A percentile compares a stretch with the other conserved stretches of the same genome.
phyloP scores from a whole-genome alignment of 208 protist species.

The Crithidia bombi region DNA sequence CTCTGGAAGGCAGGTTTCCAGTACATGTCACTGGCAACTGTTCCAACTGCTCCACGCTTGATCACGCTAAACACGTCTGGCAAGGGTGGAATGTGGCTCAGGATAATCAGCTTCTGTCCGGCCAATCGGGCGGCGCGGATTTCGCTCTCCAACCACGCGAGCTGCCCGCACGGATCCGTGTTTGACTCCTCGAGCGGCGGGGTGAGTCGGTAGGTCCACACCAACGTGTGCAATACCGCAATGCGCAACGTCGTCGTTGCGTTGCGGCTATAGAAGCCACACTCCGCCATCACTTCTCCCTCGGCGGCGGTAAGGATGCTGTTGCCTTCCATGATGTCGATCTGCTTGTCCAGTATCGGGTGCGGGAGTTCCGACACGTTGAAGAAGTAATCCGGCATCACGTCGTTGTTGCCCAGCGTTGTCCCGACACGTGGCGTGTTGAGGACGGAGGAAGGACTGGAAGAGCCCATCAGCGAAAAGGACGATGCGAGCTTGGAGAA shows the following conservation, averaged over 20 bases:
- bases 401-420: slow-evolving; percentile 82
- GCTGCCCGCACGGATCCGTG: slow-evolving; percentile 79
- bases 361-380: slow-evolving; percentile 32
- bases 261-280: slow-evolving; percentile 61
- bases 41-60: slow-evolving; percentile 31
- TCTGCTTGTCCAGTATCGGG: slow-evolving; percentile 30
- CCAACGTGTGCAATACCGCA: slow-evolving; percentile 68
- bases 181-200: slow-evolving; percentile 47
- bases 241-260: slow-evolving; percentile 38
- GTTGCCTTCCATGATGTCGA: slow-evolving; percentile 30
- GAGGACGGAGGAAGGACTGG: neutral
- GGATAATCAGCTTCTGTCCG: slow-evolving; percentile 69
- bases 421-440: slow-evolving; percentile 10
- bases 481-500: slow-evolving; percentile 25
- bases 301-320: slow-evolving; percentile 35
- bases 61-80: slow-evolving; percentile 54
- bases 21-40: slow-evolving; percentile 56
- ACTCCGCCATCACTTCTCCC: slow-evolving; percentile 44
- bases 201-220: slow-evolving; percentile 58
- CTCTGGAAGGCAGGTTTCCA: slow-evolving; percentile 70
- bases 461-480: slow-evolving; percentile 11
- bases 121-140: slow-evolving; percentile 42
- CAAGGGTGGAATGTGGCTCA: slow-evolving; percentile 79
- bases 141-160: slow-evolving; percentile 56
- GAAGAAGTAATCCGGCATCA: slow-evolving; percentile 76